Evolutionary conservation across 163 green algal species (phyloP).

Genomic region (Prototheca wickerhamii): DNA sequence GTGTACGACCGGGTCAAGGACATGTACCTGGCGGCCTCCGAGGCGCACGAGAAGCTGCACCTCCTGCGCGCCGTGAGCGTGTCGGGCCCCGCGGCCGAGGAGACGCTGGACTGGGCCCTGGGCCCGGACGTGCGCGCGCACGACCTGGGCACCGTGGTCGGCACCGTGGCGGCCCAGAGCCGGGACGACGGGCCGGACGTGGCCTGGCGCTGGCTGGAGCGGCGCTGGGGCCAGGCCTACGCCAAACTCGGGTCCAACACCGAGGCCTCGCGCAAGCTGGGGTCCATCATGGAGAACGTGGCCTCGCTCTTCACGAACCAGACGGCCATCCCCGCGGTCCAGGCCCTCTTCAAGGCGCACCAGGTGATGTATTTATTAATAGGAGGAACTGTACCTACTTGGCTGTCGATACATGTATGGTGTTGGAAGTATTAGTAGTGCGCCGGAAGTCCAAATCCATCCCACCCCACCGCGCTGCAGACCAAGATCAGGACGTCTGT

Average conservation of each 20-base stretch:
- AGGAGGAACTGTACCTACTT: too few species aligned
- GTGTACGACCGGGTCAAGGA: conserved; percentile 22
- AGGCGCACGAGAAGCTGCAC: conserved; percentile 26
- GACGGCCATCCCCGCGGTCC: conserved; percentile 16
- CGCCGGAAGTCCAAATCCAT: background rate
- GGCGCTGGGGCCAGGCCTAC: background rate
- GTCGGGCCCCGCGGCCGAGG: background rate
- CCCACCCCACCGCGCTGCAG: background rate
- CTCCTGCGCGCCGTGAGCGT: conserved; percentile 25
- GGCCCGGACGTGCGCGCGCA: conserved; percentile 8
- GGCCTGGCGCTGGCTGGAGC: background rate
- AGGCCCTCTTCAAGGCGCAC: conserved; percentile 16
- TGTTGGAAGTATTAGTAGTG: too few species aligned
- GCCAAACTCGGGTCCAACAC: conserved; percentile 3
- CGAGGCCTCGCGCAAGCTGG: conserved; percentile 20
- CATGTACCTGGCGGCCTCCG: conserved; percentile 16
- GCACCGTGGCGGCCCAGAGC: conserved; percentile 1
- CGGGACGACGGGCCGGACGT: background rate
- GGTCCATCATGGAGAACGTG: conserved; percentile 19
- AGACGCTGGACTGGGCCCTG: conserved; percentile 25
- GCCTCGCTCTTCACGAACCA: conserved; percentile 24
- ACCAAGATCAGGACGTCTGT: conserved; percentile 8
- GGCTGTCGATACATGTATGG: too few species aligned
- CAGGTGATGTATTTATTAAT: background rate
- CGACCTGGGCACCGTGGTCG: background rate